Base-by-base conservation (phyloP, 1,284 basidiomycete species). In the Leccinum fuscescens region DNA sequence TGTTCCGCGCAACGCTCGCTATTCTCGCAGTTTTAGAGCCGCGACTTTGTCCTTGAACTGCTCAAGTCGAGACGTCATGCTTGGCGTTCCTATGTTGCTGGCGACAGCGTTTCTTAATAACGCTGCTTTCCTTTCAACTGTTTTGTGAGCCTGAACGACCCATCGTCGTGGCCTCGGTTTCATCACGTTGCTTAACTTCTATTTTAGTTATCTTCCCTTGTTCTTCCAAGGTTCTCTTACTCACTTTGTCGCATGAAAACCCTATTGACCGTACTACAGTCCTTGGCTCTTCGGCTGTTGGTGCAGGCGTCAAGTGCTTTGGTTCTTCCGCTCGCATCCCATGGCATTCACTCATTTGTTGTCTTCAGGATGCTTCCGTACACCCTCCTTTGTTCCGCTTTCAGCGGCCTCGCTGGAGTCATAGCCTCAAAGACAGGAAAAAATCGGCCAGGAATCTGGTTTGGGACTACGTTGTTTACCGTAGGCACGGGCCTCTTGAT, bases 1-100 rank as follows among this genome's bases (percentile, higher is more conserved):
- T 93, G 24, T 94, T 91, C 72, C 88, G 95, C 35, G 87, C 89
- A 5, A 85, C 92, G 0, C 80, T 98, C 7, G 93, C 87, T 2
- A 86, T 97, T 35, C 81, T 98, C 11, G 90, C 89, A 1, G 87
- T 94, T 35, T 81, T 97, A 4, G 95, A 98, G 72, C 85, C 93
- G 4, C 84, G 94, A 22, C 74, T 94, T 27, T 94, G 77, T 94
- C 24, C 71, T 93, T 35, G 88, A 89, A 56, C 78, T 93, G 42
- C 77, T 92, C 11, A 69, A 65, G 85, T 68, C 33, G 15, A 51
- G 56, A 15, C 31, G 53, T 55, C 15, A 54, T 20, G 39, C 48
- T 49, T 57, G 29, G 9, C 22, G 22, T 22, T 22, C 22, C 22
- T 22, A 22, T 22, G 22, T 22, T 93, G 27, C 73, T 94, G 14